Conservation (phyloP, 2,329 filamentous ascomycete species). For the Diaporthe velutina region DNA sequence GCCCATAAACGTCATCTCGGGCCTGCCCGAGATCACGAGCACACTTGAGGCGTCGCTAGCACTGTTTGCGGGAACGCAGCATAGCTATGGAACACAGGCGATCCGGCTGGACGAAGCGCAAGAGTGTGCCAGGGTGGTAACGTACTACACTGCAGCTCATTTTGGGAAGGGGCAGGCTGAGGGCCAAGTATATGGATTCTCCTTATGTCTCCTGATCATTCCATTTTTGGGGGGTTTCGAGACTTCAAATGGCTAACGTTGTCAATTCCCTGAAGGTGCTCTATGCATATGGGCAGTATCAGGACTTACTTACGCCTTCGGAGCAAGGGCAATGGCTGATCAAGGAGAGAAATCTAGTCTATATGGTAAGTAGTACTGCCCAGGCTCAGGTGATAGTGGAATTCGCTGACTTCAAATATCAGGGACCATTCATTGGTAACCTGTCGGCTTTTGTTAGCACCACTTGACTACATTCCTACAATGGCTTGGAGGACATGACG, state of each 20-base stretch:
- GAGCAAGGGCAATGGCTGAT: background rate
- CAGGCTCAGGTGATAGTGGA: too few species aligned
- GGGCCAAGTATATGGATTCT: background rate
- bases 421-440: background rate
- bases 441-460: background rate
- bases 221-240: too few species aligned
- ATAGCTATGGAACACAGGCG: slow-evolving; percentile 6
- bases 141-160: background rate
- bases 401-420: background rate
- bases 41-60: background rate
- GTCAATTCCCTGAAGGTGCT: background rate
- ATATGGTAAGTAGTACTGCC: background rate
- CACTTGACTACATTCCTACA: background rate
- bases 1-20: background rate
- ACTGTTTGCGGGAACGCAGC: background rate
- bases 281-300: slow-evolving; percentile 7
- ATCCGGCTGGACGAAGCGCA: background rate
- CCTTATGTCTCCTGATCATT: too few species aligned
- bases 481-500: background rate
- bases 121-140: background rate
- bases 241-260: background rate
- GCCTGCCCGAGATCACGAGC: background rate
- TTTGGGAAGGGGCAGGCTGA: slow-evolving; percentile 7
- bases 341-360: background rate
- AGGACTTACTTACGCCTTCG: background rate